Conservation (phyloP, 352 stramenopile species). For the Phytophthora chlamydospora region DNA sequence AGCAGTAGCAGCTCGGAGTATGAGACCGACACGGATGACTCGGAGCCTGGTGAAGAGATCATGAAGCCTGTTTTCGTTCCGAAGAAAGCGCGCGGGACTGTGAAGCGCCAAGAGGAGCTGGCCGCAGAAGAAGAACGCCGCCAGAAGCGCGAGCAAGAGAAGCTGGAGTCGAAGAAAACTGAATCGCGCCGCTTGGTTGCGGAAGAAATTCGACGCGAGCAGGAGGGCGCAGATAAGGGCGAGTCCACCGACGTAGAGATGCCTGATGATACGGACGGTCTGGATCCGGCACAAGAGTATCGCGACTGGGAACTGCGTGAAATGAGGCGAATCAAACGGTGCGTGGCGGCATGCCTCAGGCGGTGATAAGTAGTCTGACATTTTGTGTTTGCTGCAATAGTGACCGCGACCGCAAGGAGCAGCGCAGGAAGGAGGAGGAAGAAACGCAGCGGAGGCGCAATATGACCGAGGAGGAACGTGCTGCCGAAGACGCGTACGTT, state of each 20-base stretch:
- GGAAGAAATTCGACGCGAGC: conserved; percentile 75
- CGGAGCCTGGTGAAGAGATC: conserved; percentile 68
- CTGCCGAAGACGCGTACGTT: conserved; percentile 89
- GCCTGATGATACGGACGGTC: conserved; percentile 89
- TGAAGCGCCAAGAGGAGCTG: conserved; percentile 82
- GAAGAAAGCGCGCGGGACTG: conserved; percentile 86
- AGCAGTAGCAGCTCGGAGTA: conserved; percentile 71
- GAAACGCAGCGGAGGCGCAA: conserved; percentile 91
- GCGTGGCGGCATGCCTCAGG: not conserved
- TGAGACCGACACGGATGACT: conserved; percentile 85
- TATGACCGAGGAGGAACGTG: conserved; percentile 96
- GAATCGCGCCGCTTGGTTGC: conserved; percentile 80
- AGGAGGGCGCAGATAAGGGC: conserved; percentile 47
- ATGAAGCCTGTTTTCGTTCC: conserved; percentile 94
- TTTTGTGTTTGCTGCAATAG: conserved; percentile 32
- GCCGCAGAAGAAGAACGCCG: conserved; percentile 74
- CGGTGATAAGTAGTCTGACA: conserved; percentile 13
- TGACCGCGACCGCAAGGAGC: conserved; percentile 84
- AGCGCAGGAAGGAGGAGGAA: conserved; percentile 79
- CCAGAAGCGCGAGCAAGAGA: conserved; percentile 58
- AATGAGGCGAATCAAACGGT: conserved; percentile 92
- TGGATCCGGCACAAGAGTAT: conserved; percentile 91
- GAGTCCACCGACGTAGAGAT: conserved; percentile 85
- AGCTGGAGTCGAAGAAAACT: conserved; percentile 64
- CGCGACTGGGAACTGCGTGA: conserved; percentile 95